Conservation (phyloP, 768 basidiomycete genomes). For the Mrakia blollopis region DNA sequence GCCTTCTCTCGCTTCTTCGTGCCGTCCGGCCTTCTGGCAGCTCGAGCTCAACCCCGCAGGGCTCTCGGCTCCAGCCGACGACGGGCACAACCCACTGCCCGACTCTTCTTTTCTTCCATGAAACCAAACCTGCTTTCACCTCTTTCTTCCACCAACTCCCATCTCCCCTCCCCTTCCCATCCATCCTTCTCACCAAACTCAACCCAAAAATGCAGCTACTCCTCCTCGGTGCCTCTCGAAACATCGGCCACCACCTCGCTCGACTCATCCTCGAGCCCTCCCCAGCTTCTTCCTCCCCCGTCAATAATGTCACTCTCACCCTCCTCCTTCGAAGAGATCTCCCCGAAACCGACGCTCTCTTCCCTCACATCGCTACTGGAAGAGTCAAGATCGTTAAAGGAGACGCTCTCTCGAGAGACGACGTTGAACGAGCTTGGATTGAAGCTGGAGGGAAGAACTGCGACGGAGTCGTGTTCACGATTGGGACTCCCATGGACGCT, state of each 20-base stretch:
- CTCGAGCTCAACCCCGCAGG: too few relatives aligned
- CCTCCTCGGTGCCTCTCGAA: conserved; percentile 4
- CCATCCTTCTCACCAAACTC: neutral
- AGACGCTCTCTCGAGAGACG: neutral
- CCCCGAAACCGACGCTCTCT: neutral
- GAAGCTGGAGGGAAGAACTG: neutral
- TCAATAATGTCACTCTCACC: neutral
- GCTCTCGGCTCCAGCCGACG: too few relatives aligned
- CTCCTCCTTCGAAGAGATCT: conserved; percentile 4
- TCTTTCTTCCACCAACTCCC: neutral
- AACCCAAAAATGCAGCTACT: neutral
- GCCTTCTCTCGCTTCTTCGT: too few relatives aligned
- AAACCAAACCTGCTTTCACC: too few relatives aligned
- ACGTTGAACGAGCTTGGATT: neutral
- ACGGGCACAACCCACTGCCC: too few relatives aligned
- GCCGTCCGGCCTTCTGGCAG: too few relatives aligned
- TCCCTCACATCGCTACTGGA: neutral
- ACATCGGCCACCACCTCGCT: conserved; percentile 9
- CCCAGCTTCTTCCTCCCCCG: neutral
- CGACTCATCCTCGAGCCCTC: neutral
- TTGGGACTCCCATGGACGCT: neutral
- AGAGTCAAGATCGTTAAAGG: neutral
- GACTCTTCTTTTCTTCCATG: too few relatives aligned
- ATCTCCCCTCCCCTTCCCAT: neutral
- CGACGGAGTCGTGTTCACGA: neutral